Base-by-base conservation (phyloP, 345 rosid species). In the Brassica juncea region DNA sequence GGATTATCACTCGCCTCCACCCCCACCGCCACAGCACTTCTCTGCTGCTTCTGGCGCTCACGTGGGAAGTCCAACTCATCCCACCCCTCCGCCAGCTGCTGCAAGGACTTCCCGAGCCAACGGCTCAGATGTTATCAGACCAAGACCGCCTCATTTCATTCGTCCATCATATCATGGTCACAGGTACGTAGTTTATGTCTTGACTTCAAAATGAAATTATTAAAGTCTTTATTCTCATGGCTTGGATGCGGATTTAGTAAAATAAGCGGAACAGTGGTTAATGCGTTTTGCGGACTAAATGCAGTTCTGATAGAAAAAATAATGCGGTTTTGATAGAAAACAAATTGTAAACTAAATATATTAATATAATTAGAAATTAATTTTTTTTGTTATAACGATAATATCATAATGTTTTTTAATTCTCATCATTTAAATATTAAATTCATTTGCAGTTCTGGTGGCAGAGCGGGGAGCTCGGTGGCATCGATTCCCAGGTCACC, bases 111-210 rank as follows among this genome's bases (percentile, higher is more conserved):
- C 85, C 39, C 84, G 97, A 81, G 59, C 73, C 58, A 82, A 81
- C 52, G 80, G 82, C 82, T 82, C 93, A 37, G 97, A 91, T 69
- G 71, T 83, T 66, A 49, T 64, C 74, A 66, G 84, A 66, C 86
- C 90, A 15, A 90, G 98, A 82, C 78, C 96, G 6, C 94, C 92
- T 27, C 89, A 96, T 37, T 87, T 90, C 78, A 77, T 86, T 84
- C 94, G 87, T 77, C 99, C 96, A 1, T 86, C 57, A 49, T 49
- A 85, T 82, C 84, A 88, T 79, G 96, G 92, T 75, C 97, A 88
- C 86, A 85, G 98, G 98, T 94, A 89, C 73, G 5, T 49, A 49
- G 57, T 68, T 55, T 58, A 8, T 54, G 12, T 69, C 79, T 74
- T 62, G 16, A 11, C 59, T 32, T 59, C 28, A 32, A 23, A 72